phyloP scores from a whole-genome alignment of 257 asterid species.

The Przewalskia tangutica region DNA sequence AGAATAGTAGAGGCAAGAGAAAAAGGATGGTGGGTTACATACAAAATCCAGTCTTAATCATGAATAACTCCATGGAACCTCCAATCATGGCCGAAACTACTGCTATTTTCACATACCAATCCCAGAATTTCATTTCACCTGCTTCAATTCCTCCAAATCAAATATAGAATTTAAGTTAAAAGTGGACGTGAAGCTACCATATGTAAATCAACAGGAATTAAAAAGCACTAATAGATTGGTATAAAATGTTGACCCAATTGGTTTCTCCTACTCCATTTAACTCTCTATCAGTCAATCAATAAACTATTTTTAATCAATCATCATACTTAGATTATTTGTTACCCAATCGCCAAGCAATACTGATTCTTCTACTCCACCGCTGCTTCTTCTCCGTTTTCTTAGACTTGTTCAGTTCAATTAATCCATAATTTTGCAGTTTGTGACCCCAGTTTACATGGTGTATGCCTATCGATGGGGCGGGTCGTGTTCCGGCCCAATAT shows the following conservation, averaged over 20 bases:
- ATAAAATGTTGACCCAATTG: background rate
- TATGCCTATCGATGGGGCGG: too few relatives aligned
- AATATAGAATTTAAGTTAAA: background rate
- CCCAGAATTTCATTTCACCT: slow-evolving; percentile 48
- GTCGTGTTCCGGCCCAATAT: too few relatives aligned
- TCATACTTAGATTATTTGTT: background rate
- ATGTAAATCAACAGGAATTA: background rate
- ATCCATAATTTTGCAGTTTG: background rate
- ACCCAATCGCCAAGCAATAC: background rate
- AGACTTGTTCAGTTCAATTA: background rate
- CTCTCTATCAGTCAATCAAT: background rate
- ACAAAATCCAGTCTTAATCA: slow-evolving; percentile 97
- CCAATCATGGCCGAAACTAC: slow-evolving; percentile 59
- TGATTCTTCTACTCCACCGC: background rate
- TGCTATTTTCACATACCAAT: slow-evolving; percentile 84
- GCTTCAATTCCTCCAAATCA: background rate
- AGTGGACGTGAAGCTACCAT: background rate
- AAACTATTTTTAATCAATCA: background rate
- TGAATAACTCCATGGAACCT: slow-evolving; percentile 88
- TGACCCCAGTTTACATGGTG: too few relatives aligned
- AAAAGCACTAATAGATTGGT: too few relatives aligned
- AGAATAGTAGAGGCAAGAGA: background rate
- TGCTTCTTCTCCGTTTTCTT: background rate
- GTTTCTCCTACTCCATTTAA: background rate
- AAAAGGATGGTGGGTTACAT: slow-evolving; percentile 48